Conservation (phyloP, 371 early-diverging fungal species). For the Mucor mucedo region DNA sequence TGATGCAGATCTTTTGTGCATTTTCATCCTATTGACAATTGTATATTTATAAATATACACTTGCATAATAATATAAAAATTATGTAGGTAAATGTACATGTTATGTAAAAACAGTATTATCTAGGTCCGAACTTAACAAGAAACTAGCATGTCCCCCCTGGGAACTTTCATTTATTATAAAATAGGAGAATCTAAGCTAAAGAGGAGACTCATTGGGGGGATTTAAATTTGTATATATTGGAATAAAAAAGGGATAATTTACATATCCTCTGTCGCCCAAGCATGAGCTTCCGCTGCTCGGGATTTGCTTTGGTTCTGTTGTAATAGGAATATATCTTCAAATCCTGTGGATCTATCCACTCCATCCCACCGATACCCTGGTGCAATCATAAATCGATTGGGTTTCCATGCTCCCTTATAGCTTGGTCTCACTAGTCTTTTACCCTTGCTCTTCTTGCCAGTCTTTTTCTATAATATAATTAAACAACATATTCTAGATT, state of each 20-base stretch:
- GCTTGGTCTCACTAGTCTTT: constrained; percentile 45
- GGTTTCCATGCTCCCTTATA: constrained; percentile 75
- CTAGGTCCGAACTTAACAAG: not conserved
- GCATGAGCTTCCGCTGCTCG: constrained; percentile 62
- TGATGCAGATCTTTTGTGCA: constrained; percentile 24
- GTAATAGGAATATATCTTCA: constrained; percentile 68
- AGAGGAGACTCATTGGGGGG: not conserved
- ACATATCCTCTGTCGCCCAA: constrained; percentile 77
- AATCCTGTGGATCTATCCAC: constrained; percentile 90
- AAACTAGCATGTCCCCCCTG: not conserved
- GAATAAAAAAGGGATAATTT: constrained; percentile 3
- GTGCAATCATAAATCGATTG: constrained; percentile 82
- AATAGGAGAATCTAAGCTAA: not conserved
- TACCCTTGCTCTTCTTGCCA: constrained; percentile 33
- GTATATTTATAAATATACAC: not conserved
- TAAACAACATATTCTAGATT: no score
- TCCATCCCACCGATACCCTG: constrained; percentile 94
- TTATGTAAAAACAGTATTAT: constrained; percentile 5
- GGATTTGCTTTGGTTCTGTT: constrained; percentile 54
- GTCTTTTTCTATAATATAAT: constrained; percentile 22
- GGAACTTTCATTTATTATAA: constrained; percentile 5
- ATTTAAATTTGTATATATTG: not conserved
- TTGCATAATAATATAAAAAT: not conserved
- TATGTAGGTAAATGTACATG: not conserved
- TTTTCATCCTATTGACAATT: constrained; percentile 21